Conservation (phyloP, 2,329 filamentous ascomycete species). For the Knoxdaviesia capensis region DNA sequence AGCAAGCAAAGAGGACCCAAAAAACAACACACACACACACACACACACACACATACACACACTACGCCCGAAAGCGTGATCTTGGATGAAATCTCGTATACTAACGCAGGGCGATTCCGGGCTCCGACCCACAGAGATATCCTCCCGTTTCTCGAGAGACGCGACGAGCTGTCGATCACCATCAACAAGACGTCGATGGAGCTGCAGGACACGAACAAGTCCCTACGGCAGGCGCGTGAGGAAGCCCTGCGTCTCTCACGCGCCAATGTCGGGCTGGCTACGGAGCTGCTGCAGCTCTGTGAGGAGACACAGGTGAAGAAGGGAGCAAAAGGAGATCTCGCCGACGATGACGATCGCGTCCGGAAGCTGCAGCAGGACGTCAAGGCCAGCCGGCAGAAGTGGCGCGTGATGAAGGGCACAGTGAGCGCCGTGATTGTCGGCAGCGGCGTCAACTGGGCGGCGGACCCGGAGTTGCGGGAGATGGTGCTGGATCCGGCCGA, state of each 20-base stretch:
- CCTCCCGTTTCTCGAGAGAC: conserved; percentile 41
- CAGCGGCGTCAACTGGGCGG: conserved; percentile 66
- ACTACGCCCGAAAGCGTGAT: too few species aligned
- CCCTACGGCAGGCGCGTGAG: conserved; percentile 31
- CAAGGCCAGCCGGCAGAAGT: conserved; percentile 41
- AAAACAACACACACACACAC: too few species aligned
- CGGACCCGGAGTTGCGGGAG: conserved; percentile 43
- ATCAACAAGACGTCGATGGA: conserved; percentile 38
- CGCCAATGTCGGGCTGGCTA: conserved; percentile 42
- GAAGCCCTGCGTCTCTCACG: conserved; percentile 34
- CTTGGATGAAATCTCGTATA: too few species aligned
- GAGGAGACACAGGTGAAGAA: conserved; percentile 31
- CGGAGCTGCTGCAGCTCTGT: conserved; percentile 41
- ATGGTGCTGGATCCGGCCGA: conserved; percentile 51
- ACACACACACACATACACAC: too few species aligned
- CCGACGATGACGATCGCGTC: conserved; percentile 32
- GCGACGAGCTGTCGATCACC: conserved; percentile 44
- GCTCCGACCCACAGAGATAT: conserved; percentile 31
- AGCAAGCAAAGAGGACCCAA: too few species aligned
- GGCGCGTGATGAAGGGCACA: conserved; percentile 58
- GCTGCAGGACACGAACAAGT: conserved; percentile 16
- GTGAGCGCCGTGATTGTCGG: conserved; percentile 62
- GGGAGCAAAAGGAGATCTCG: conserved; percentile 31
- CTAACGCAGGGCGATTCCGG: too few species aligned
- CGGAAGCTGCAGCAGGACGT: conserved; percentile 36